phyloP scores from a whole-genome alignment of 2,329 filamentous ascomycete genomes.

The Diaporthe batatas region DNA sequence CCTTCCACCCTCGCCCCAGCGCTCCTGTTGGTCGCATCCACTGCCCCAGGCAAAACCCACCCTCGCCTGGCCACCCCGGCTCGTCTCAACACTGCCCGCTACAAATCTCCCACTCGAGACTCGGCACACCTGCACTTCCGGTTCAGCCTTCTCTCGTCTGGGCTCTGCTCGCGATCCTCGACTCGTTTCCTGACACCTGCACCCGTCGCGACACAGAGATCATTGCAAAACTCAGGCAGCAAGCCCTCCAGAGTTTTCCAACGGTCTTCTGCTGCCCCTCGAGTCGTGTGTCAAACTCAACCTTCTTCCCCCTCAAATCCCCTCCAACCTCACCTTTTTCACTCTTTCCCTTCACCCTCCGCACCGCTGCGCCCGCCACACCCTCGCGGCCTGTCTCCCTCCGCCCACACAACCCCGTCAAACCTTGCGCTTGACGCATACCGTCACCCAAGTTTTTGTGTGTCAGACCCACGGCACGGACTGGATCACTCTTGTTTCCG shows the following conservation, averaged over 20 bases:
- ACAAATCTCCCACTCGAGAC: conserved; percentile 42
- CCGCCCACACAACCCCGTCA: conserved; percentile 26
- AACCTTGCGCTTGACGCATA: conserved; percentile 34
- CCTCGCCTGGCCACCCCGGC: conserved; percentile 35
- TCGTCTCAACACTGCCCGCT: conserved; percentile 38
- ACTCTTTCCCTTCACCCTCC: not conserved
- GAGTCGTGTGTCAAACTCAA: conserved; percentile 40
- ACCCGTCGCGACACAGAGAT: conserved; percentile 39
- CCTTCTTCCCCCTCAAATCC: conserved; percentile 4
- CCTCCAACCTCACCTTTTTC: conserved; percentile 2
- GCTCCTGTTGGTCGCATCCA: conserved; percentile 29
- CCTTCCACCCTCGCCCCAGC: conserved; percentile 31
- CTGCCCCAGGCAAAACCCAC: conserved; percentile 19
- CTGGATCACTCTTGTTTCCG: conserved; percentile 15
- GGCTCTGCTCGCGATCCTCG: conserved; percentile 33
- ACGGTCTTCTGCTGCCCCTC: conserved; percentile 36
- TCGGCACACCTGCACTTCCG: conserved; percentile 39
- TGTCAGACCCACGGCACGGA: conserved; percentile 40
- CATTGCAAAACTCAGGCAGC: conserved; percentile 34
- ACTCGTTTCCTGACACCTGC: conserved; percentile 35
- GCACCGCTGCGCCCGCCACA: not conserved
- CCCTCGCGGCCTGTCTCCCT: conserved; percentile 11
- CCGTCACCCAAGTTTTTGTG: conserved; percentile 26
- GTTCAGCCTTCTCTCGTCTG: conserved; percentile 36
- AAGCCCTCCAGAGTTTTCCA: conserved; percentile 32